A percentile compares a stretch with the other conserved stretches of the same genome.
Evolutionary conservation across 2,329 filamentous ascomycete genomes (phyloP).

Genomic region (Microsporum ferrugineum): DNA sequence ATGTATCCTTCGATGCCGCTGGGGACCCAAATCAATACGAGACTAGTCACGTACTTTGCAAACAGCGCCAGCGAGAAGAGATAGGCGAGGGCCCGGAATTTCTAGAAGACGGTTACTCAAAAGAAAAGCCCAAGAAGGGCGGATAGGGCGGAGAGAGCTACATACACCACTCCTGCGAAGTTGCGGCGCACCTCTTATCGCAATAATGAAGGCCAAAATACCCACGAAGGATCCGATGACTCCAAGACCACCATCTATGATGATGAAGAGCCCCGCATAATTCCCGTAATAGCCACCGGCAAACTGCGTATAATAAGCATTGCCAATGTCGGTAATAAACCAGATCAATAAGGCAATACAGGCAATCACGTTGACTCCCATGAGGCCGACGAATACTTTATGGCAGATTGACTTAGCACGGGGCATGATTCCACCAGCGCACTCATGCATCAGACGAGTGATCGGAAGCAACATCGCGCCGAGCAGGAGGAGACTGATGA

Average conservation of each 20-base stretch:
- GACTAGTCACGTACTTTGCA: background rate
- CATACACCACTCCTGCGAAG: background rate
- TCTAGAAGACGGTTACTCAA: background rate
- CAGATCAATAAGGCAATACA: background rate
- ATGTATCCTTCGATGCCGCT: background rate
- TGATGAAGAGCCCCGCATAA: background rate
- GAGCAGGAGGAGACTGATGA: background rate
- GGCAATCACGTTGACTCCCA: background rate
- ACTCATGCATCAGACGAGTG: background rate
- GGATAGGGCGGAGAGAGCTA: background rate
- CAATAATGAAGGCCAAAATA: background rate
- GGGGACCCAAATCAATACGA: background rate
- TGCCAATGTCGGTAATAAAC: background rate
- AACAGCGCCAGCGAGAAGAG: background rate
- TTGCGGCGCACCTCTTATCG: background rate
- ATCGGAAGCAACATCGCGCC: background rate
- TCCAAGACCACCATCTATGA: background rate
- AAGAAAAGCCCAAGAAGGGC: background rate
- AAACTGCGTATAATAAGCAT: background rate
- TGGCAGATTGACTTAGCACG: background rate
- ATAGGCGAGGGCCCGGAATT: background rate
- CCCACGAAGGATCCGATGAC: background rate
- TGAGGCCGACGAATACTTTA: background rate
- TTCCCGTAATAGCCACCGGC: background rate
- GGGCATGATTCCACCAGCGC: background rate